Conservation (phyloP, 768 basidiomycete genomes). For the Tulasnella sp. region DNA sequence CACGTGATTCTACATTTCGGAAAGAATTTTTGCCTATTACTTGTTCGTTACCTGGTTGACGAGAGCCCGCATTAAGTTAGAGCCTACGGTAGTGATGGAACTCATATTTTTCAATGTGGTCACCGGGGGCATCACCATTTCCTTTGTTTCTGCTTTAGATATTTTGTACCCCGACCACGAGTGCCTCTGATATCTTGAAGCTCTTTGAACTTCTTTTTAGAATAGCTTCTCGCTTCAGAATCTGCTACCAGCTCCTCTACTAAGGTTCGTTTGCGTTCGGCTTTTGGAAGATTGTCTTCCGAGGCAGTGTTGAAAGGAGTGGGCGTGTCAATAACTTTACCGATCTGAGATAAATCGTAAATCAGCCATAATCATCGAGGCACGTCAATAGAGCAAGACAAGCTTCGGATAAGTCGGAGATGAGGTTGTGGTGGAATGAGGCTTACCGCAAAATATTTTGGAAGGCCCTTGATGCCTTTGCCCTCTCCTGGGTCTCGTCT, state of each 20-base stretch:
- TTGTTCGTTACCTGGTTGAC: too few species aligned
- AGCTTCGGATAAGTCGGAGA: background rate
- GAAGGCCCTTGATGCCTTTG: constrained; percentile 69
- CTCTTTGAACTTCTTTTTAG: constrained; percentile 84
- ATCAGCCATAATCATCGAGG: background rate
- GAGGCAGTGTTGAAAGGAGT: constrained; percentile 62
- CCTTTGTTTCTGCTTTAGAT: too few species aligned
- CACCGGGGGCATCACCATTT: too few species aligned
- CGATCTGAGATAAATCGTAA: constrained; percentile 45
- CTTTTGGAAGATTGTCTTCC: constrained; percentile 46
- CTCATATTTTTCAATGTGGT: too few species aligned
- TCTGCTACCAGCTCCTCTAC: constrained; percentile 86
- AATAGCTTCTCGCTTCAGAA: constrained; percentile 70
- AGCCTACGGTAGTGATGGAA: too few species aligned
- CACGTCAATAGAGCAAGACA: background rate
- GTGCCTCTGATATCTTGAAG: constrained; percentile 33
- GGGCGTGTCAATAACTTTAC: constrained; percentile 55
- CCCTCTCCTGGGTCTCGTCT: constrained; percentile 76
- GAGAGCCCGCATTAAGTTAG: too few species aligned
- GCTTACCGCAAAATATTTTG: constrained; percentile 81
- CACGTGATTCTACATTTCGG: too few species aligned
- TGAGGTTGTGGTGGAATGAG: constrained; percentile 5
- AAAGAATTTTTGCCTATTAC: too few species aligned
- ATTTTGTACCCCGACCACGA: too few species aligned
- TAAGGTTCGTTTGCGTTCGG: constrained; percentile 62